Percentiles rank a stretch among this genome's conserved stretches.
phyloP scores from a whole-genome alignment of 805 yeast genomes.

The Myxozyma vanderwaltii region DNA sequence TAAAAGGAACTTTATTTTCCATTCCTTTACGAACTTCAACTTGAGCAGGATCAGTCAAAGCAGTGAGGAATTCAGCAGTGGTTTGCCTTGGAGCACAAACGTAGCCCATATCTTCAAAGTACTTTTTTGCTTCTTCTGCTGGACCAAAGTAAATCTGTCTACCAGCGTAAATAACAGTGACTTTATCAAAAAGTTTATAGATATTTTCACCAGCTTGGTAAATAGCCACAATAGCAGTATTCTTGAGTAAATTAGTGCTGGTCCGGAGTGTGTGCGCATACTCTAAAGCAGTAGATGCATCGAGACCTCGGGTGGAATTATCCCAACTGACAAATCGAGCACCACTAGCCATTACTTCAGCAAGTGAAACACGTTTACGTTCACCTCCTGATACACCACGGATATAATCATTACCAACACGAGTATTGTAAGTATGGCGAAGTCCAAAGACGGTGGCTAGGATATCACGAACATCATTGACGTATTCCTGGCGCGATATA shows the following conservation, averaged over 20 bases:
- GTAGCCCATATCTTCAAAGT: conserved; percentile 58
- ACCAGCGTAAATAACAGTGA: conserved; percentile 56
- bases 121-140: conserved; percentile 51
- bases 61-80: conserved; percentile 42
- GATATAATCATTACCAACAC: conserved; percentile 50
- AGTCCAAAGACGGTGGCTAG: conserved; percentile 51
- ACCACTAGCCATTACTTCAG: conserved; percentile 52
- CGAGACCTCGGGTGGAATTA: conserved; percentile 73
- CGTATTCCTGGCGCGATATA: conserved; percentile 52
- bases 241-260: conserved; percentile 51
- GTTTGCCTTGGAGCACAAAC: conserved; percentile 61
- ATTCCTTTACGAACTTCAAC: conserved; percentile 53
- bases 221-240: conserved; percentile 62
- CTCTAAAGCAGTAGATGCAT: conserved; percentile 69
- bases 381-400: conserved; percentile 66
- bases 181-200: conserved; percentile 57
- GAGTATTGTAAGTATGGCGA: conserved; percentile 47
- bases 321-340: conserved; percentile 60
- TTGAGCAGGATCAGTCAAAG: conserved; percentile 55
- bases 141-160: conserved; percentile 57
- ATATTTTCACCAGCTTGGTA: conserved; percentile 59
- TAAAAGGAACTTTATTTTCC: conserved; percentile 58
- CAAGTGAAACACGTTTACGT: conserved; percentile 57
- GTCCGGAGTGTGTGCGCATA: conserved; percentile 60
- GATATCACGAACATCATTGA: conserved; percentile 80